Conservation (phyloP, 1,139 yeast genomes). For the Zygosaccharomyces pseudobailii region DNA sequence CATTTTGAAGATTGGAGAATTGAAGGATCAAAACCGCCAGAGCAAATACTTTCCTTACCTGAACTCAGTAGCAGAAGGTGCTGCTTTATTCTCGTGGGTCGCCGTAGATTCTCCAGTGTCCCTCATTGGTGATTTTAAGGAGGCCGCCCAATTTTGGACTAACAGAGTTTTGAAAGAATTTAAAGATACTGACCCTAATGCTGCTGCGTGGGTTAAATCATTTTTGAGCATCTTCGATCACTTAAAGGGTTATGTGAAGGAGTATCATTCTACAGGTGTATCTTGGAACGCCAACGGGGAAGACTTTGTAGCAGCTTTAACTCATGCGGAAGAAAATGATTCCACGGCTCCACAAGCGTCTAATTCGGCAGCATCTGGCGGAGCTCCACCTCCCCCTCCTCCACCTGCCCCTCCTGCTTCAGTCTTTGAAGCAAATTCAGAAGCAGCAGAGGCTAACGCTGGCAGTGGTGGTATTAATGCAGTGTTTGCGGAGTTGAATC, state of each 20-base stretch:
- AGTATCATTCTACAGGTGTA: conserved; percentile 76
- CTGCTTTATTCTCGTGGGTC: conserved; percentile 90
- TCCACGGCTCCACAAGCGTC: conserved; percentile 22
- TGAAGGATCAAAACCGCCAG: conserved; percentile 72
- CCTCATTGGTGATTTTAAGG: conserved; percentile 76
- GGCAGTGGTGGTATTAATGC: conserved; percentile 67
- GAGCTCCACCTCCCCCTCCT: conserved; percentile 40
- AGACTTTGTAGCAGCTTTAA: conserved; percentile 44
- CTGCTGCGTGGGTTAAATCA: conserved; percentile 75
- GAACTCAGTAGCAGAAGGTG: conserved; percentile 82
- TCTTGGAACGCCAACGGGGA: conserved; percentile 65
- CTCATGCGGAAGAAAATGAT: conserved; percentile 28
- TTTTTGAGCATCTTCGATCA: conserved; percentile 62
- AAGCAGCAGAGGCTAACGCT: conserved; percentile 30
- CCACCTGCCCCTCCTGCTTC: conserved; percentile 77
- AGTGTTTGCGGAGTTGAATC: conserved; percentile 84
- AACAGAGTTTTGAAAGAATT: conserved; percentile 82
- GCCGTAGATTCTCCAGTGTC: conserved; percentile 64
- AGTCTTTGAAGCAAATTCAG: conserved; percentile 44
- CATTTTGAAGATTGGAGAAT: conserved; percentile 51
- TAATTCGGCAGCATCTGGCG: conserved; percentile 16
- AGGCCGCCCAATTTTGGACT: conserved; percentile 90
- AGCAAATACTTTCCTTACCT: conserved; percentile 65
- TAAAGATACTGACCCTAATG: conserved; percentile 62
- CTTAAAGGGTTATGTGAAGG: conserved; percentile 67